Evolutionary conservation across 805 yeast species (phyloP), one percentile per base, ranked within the genome.

Genomic region (Lachancea fermentati): DNA sequence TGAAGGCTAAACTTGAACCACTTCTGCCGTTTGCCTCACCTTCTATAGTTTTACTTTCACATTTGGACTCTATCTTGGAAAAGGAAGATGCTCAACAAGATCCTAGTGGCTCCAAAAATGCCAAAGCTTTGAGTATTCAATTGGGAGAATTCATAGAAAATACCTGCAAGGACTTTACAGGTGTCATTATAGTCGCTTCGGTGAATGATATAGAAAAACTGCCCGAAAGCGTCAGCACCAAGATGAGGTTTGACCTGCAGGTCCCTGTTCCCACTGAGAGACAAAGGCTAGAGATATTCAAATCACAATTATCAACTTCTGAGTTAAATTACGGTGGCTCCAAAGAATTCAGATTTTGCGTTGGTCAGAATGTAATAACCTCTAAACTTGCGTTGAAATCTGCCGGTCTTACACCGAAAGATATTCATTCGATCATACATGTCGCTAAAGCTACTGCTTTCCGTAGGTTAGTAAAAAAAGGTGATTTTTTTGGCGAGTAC

Each of bases 391-490:
- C 97, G 0, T 63, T 84, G 36, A 95, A 88, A 52, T 84, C 95
- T 44, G 97, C 97, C 2, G 97, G 97, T 15, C 68, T 91, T 40
- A 84, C 93, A 0, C 95, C 97, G 1, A 69, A 83, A 15, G 97
- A 93, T 58, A 67, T 91, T 34, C 65, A 65, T 3, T 77, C 91
- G 0, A 85, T 88, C 43, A 76, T 88, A 4, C 71, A 74, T 14
- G 75, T 72, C 38, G 81, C 96, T 1, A 77, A 78, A 48, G 65
- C 69, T 51, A 70, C 19, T 83, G 94, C 0, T 46, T 17, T 32
- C 6, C 13, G 14, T 9, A 11, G 13, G 3, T n/a, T 12, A 9
- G 11, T 38, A 2, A 19, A 22, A 9, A 25, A 19, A 9, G 33
- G 32, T 6, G 13, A 18, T 14, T 26, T 17, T 14, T 7, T 11